Base-by-base conservation (phyloP, 2,329 filamentous ascomycete species). In the Aureobasidium sp. region DNA sequence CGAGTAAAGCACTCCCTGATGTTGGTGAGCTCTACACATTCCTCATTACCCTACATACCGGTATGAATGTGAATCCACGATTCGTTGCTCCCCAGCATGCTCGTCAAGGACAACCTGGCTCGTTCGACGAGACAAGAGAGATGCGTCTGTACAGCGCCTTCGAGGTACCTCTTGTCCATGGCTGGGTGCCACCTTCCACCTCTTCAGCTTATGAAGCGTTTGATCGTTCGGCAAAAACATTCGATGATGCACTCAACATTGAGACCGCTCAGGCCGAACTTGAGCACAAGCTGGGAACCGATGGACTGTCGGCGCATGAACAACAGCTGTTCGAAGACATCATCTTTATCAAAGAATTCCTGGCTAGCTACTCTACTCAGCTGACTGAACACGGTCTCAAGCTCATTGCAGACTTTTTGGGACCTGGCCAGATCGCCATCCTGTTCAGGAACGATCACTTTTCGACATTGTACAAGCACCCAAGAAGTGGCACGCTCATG, bases 371-470 rank as follows among this genome's bases (percentile, higher is more conserved):
- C 64, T 87, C 91, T 0, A 97, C 94, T 0, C 94, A 99, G 69
- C 78, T 99, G 25, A 97, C 94, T 0, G 79, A 84, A 0, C 88
- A 87, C 73, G 94, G 94, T 0, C 80, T 99, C 2, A 83, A 89
- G 42, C 84, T 89, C 1, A 86, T 97, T 42, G 82, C 82, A 0
- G 83, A 84, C 56, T 86, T 83, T 6, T 81, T 97, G 62, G 78
- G 82, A 14, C 87, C 91, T 1, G 93, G 91, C 1, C 85, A 88
- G 1, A 84, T 97, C 65, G 90, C 90, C 0, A 97, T 99, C 55
- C 76, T 99, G 1, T 99, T 99, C 78, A 85, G 94, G 29, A 99
- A 99, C 69, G 93, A 99, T 70, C 94, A 99, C 72, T 99, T 99
- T 71, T 91, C 91, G 45, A 97, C 93, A 0, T 75, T 99, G 0